A percentile compares a stretch with the other conserved stretches of the same genome.
These are phyloP conservation scores for Coemansia sp. DNA, from an alignment of 192 early-diverging fungal genomes.

Conservation along the genomic window DNA sequence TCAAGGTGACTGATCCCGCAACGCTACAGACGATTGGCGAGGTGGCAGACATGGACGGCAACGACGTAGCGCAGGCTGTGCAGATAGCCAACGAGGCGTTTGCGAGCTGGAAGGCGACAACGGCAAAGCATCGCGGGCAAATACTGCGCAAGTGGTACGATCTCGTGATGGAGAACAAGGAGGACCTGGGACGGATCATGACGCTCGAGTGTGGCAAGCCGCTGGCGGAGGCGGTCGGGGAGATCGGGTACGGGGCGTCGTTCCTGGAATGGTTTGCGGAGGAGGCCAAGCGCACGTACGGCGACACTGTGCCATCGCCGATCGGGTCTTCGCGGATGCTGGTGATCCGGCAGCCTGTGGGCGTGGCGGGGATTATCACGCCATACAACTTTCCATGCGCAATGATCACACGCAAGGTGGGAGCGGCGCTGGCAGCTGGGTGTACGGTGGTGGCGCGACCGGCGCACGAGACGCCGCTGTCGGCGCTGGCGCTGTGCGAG, in stretches of 20 bases:
- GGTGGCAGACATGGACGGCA: slow-evolving; percentile 65
- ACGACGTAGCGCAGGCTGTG: slow-evolving; percentile 61
- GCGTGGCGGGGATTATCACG: slow-evolving; percentile 69
- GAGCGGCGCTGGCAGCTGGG: slow-evolving; percentile 50
- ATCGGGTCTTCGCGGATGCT: slow-evolving; percentile 57
- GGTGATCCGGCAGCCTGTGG: slow-evolving; percentile 75
- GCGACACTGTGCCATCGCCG: slow-evolving; percentile 73
- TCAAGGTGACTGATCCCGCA: slow-evolving; percentile 66
- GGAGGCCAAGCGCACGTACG: slow-evolving; percentile 75
- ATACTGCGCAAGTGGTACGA: slow-evolving; percentile 66
- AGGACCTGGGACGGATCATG: slow-evolving; percentile 76
- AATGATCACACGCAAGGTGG: slow-evolving; percentile 64
- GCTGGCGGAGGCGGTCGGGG: slow-evolving; percentile 57
- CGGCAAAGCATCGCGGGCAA: slow-evolving; percentile 63
- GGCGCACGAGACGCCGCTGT: slow-evolving; percentile 60
- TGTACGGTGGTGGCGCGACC: slow-evolving; percentile 57
- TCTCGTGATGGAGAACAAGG: slow-evolving; percentile 62
- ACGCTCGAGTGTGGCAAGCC: slow-evolving; percentile 86
- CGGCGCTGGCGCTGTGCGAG: slow-evolving; percentile 56
- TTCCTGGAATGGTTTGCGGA: slow-evolving; percentile 87
- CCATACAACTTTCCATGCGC: slow-evolving; percentile 87
- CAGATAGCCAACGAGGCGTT: slow-evolving; percentile 61
- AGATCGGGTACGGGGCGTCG: slow-evolving; percentile 62
- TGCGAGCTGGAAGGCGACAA: slow-evolving; percentile 59
- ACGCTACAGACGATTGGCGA: slow-evolving; percentile 59